phyloP scores from a whole-genome alignment of 768 basidiomycete genomes.

The Postia placenta region DNA sequence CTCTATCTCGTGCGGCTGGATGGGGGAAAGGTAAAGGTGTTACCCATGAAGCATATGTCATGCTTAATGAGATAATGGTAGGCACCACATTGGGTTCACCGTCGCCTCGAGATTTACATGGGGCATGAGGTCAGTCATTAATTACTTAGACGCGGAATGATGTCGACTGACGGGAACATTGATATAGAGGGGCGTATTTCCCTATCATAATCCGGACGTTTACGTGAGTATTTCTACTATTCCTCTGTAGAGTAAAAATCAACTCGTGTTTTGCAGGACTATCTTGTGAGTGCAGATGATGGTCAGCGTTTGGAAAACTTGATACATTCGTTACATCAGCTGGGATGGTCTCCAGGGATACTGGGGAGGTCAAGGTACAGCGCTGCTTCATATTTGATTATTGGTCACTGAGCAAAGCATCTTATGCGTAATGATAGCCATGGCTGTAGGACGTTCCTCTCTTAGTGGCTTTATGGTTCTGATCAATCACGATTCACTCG shows the following conservation, averaged over 20 bases:
- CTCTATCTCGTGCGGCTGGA: conserved; percentile 3
- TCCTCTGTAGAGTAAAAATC: not conserved
- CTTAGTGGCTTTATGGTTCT: not conserved
- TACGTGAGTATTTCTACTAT: not conserved
- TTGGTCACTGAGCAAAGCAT: no score
- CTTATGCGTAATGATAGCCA: no score
- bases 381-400: not conserved
- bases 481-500: not conserved
- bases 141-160: not conserved
- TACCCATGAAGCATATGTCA: not conserved
- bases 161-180: no score
- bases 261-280: not conserved
- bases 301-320: no score
- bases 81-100: conserved; percentile 5
- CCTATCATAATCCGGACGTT: conserved; percentile 4
- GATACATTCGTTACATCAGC: no score
- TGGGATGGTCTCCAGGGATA: conserved; percentile 5
- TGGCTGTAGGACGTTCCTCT: not conserved
- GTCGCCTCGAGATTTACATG: conserved; percentile 2
- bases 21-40: not conserved
- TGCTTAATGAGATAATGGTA: not conserved
- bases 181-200: conserved; percentile 2
- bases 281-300: not conserved
- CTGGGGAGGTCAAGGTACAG: conserved; percentile 3
- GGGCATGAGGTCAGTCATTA: not conserved